These are phyloP conservation scores for Ceratocystis cubensis DNA, from an alignment of 2,329 filamentous ascomycete genomes.

Conservation along the genomic window DNA sequence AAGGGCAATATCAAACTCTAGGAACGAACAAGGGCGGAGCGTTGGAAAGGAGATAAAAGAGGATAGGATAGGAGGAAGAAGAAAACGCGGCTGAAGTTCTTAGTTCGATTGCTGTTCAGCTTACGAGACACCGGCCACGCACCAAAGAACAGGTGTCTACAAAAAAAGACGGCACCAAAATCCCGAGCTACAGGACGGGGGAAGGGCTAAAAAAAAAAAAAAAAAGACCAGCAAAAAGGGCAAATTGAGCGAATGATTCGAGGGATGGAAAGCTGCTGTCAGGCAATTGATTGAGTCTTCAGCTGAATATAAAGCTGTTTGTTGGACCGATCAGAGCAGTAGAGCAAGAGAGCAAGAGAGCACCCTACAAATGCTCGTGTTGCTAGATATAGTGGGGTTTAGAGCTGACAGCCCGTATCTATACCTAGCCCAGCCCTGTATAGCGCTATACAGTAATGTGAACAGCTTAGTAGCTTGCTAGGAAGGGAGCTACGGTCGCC, in stretches of 20 bases:
- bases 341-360: neutral
- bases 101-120: constrained; percentile 13
- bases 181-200: neutral
- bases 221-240: neutral
- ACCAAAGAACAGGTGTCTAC: constrained; percentile 22
- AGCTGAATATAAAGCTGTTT: neutral
- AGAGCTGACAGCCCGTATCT: too few relatives aligned
- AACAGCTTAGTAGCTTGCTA: too few relatives aligned
- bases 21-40: constrained; percentile 16
- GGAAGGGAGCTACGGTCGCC: too few relatives aligned
- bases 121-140: constrained; percentile 17
- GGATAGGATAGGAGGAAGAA: constrained; percentile 3
- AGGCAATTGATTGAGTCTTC: neutral
- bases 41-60: constrained; percentile 3
- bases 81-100: constrained; percentile 20
- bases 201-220: neutral
- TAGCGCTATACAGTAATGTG: too few relatives aligned
- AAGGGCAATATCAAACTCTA: constrained; percentile 21
- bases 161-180: constrained; percentile 9
- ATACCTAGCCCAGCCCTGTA: too few relatives aligned
- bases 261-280: neutral
- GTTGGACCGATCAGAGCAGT: neutral
- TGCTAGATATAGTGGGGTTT: too few relatives aligned
- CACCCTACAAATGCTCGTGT: too few relatives aligned
- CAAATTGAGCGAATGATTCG: neutral